Base-by-base conservation (phyloP, 805 yeast species). In the Saturnispora ahearnii region DNA sequence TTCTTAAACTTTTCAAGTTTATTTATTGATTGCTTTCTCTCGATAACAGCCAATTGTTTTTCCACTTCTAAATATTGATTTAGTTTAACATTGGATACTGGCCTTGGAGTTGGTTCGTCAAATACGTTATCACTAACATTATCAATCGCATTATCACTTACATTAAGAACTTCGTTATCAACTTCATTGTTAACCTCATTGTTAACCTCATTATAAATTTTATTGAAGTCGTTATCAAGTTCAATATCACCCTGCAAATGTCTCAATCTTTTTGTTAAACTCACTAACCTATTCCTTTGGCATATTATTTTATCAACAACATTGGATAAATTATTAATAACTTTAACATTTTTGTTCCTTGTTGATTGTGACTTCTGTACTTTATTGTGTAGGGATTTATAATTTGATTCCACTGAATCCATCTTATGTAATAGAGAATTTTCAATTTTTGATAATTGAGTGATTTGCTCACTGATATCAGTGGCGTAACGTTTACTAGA, bases 181-280 rank as follows among this genome's bases (percentile, higher is more conserved):
- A 18, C 18, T 18, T 18, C 18, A 18, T 18, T 18, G 18, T 18
- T 18, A 18, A 18, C 18, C 18, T 18, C 18, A 18, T 18, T 18
- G 18, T 18, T 18, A 18, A 18, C 18, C 18, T 18, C 18, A 18
- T 18, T 18, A 18, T 18, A 18, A 18, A 18, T 18, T 18, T 18
- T 18, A 18, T 18, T 18, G 18, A 18, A 18, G 18, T 18, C 18
- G 18, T n/a, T 7, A n/a, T 73, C 64, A 7, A 70, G 63, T 21
- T 65, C 62, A 4, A 61, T 51, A 12, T 64, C 58, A 8, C 8
- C 54, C 49, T 0, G 73, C 69, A 45, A 76, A 53, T 24, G 56
- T 56, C 61, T 59, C 32, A 73, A 51, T 46, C 62, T 61, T 5
- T 53, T 50, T 2, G 67, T 55, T 18, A 65, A 47, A 3, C 50